Percentiles rank a stretch among this genome's conserved stretches.
These are phyloP conservation scores for Apiotrichum akiyoshidainum DNA, from an alignment of 1,284 basidiomycete species.

Conservation along the genomic window DNA sequence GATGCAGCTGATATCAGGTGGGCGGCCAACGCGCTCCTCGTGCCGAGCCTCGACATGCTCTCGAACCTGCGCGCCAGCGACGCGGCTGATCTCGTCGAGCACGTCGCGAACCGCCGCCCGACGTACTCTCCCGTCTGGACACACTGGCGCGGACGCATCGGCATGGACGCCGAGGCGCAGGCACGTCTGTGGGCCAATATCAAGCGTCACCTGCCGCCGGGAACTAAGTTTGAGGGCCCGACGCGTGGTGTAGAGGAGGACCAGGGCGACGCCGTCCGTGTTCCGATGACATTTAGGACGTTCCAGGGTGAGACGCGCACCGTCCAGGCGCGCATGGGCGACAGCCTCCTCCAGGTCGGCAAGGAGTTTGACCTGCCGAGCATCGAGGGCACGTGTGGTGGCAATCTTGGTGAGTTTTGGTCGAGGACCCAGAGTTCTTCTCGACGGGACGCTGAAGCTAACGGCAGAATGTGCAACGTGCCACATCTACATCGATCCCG, in stretches of 20 bases:
- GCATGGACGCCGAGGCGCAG: constrained; percentile 64
- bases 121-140: constrained; percentile 26
- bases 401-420: constrained; percentile 40
- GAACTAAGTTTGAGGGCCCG: background rate
- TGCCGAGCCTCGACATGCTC: constrained; percentile 76
- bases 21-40: constrained; percentile 72
- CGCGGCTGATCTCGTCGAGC: constrained; percentile 57
- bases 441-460: constrained; percentile 1
- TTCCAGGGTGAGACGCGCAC: constrained; percentile 30
- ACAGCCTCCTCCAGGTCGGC: constrained; percentile 43
- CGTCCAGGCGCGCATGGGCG: constrained; percentile 36
- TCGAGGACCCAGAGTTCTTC: no score
- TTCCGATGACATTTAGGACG: constrained; percentile 37
- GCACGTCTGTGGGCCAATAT: constrained; percentile 25
- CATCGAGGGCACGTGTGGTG: constrained; percentile 50
- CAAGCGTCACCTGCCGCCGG: background rate
- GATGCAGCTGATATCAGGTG: constrained; percentile 54
- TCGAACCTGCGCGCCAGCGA: constrained; percentile 60
- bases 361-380: constrained; percentile 43
- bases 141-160: constrained; percentile 72
- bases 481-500: constrained; percentile 41
- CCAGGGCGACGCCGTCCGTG: constrained; percentile 3
- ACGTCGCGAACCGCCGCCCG: constrained; percentile 3
- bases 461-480: constrained; percentile 50
- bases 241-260: background rate